phyloP scores from a whole-genome alignment of 2,329 filamentous ascomycete genomes.

The Coniochaeta ligniaria region DNA sequence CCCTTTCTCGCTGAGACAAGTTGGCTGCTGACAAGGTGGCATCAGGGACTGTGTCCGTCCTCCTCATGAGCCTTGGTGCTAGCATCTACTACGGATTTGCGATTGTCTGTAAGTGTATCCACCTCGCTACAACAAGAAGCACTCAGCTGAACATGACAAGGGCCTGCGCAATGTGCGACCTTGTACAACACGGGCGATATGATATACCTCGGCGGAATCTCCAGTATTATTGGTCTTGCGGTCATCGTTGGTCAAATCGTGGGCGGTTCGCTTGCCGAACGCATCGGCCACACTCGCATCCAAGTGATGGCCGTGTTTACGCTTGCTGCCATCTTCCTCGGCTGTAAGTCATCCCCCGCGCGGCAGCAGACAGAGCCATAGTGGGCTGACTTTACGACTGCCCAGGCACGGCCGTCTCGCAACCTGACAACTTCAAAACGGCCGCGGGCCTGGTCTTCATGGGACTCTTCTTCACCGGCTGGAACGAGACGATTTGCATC shows the following conservation, averaged over 20 bases:
- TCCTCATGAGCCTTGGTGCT: constrained; percentile 22
- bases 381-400: constrained; percentile 3
- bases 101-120: constrained; percentile 14
- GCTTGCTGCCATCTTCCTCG: constrained; percentile 15
- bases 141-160: constrained; percentile 3
- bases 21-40: background rate
- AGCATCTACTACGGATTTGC: constrained; percentile 25
- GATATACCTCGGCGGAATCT: constrained; percentile 12
- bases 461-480: constrained; percentile 19
- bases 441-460: constrained; percentile 15
- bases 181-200: constrained; percentile 14
- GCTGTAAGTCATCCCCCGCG: constrained; percentile 3
- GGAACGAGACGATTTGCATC: constrained; percentile 19
- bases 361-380: background rate
- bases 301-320: constrained; percentile 17
- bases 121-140: background rate
- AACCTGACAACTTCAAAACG: constrained; percentile 12
- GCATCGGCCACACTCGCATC: constrained; percentile 13
- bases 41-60: constrained; percentile 5
- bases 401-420: constrained; percentile 2
- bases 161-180: constrained; percentile 17
- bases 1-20: background rate
- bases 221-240: constrained; percentile 13
- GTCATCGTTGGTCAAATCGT: constrained; percentile 20
- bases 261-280: constrained; percentile 13